phyloP scores from a whole-genome alignment of 1,284 basidiomycete species.

The Kalmanozyma brasiliensis region DNA sequence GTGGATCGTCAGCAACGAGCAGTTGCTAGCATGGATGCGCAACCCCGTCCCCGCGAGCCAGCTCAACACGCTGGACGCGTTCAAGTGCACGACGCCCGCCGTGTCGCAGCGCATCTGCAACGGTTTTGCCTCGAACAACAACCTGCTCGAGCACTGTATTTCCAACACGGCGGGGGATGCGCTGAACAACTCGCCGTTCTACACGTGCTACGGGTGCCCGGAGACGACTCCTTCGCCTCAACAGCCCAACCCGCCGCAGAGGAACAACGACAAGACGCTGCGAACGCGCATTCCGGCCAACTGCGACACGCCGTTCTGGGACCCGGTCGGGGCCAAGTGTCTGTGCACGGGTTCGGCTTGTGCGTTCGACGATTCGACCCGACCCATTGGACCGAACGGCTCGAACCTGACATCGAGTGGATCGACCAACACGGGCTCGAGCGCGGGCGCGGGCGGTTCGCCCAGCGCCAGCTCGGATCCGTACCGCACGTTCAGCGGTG shows the following conservation, averaged over 20 bases:
- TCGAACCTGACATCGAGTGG: slow-evolving; percentile 41
- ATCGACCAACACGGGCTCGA: slow-evolving; percentile 23
- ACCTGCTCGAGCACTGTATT: slow-evolving; percentile 61
- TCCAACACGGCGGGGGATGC: slow-evolving; percentile 53
- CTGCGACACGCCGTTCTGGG: slow-evolving; percentile 63
- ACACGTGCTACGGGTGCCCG: slow-evolving; percentile 64
- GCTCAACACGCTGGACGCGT: slow-evolving; percentile 61
- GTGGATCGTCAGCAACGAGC: slow-evolving; percentile 80
- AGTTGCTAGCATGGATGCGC: slow-evolving; percentile 79
- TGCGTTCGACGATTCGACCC: slow-evolving; percentile 55
- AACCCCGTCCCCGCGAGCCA: slow-evolving; percentile 73
- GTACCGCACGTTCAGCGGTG: slow-evolving; percentile 36
- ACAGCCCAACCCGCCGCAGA: slow-evolving; percentile 61
- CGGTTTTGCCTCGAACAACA: slow-evolving; percentile 52
- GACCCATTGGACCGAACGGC: slow-evolving; percentile 60
- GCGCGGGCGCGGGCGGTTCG: slow-evolving; percentile 8
- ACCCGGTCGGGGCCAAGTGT: slow-evolving; percentile 60
- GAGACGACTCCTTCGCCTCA: slow-evolving; percentile 54
- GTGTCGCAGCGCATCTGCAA: slow-evolving; percentile 58
- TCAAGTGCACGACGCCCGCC: slow-evolving; percentile 59
- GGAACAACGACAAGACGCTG: slow-evolving; percentile 56
- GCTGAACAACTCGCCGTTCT: slow-evolving; percentile 62
- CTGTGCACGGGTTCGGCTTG: slow-evolving; percentile 47
- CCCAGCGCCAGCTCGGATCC: slow-evolving; percentile 35
- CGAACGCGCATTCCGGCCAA: slow-evolving; percentile 53